These are phyloP conservation scores for Allomyces javanicus DNA, from an alignment of 192 early-diverging fungal species.

Conservation along the genomic window DNA sequence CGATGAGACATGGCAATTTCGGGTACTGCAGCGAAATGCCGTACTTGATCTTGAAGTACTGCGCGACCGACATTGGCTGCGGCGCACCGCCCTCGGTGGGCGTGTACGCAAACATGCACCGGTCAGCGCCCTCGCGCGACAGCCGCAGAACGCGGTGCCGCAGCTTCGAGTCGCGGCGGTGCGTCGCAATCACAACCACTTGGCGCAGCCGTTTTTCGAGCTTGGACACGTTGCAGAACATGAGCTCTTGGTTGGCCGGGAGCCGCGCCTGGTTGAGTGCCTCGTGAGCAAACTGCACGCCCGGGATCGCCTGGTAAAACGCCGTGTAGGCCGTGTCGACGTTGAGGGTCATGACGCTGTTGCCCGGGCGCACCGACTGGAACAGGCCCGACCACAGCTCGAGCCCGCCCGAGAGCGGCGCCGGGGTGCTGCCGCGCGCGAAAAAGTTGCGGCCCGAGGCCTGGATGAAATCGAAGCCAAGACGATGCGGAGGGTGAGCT, in stretches of 20 bases:
- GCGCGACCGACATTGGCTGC: slow-evolving; percentile 37
- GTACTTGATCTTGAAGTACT: slow-evolving; percentile 62
- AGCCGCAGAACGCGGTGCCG: slow-evolving; percentile 7
- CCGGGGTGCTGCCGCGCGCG: neutral
- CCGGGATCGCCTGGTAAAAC: slow-evolving; percentile 41
- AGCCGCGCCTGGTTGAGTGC: too few relatives aligned
- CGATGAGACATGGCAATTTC: slow-evolving; percentile 64
- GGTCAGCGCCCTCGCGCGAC: slow-evolving; percentile 39
- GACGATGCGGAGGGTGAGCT: too few relatives aligned
- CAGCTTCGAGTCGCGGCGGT: too few relatives aligned
- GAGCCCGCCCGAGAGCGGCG: slow-evolving; percentile 43
- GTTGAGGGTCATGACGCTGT: slow-evolving; percentile 50
- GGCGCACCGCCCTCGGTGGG: neutral
- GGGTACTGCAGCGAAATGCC: slow-evolving; percentile 49
- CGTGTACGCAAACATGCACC: slow-evolving; percentile 48
- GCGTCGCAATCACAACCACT: too few relatives aligned
- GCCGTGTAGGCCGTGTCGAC: slow-evolving; percentile 49
- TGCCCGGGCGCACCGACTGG: slow-evolving; percentile 59
- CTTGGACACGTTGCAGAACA: too few relatives aligned
- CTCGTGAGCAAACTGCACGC: slow-evolving; percentile 41
- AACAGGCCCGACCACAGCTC: slow-evolving; percentile 90
- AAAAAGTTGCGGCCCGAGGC: neutral
- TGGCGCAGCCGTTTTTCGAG: too few relatives aligned
- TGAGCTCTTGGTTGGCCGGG: too few relatives aligned
- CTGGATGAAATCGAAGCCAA: too few relatives aligned